Evolutionary conservation across 228 moss, liverwort and hornwort species (phyloP), one percentile per base, ranked within the genome.

Genomic region (Sphagnum magellanicum): DNA sequence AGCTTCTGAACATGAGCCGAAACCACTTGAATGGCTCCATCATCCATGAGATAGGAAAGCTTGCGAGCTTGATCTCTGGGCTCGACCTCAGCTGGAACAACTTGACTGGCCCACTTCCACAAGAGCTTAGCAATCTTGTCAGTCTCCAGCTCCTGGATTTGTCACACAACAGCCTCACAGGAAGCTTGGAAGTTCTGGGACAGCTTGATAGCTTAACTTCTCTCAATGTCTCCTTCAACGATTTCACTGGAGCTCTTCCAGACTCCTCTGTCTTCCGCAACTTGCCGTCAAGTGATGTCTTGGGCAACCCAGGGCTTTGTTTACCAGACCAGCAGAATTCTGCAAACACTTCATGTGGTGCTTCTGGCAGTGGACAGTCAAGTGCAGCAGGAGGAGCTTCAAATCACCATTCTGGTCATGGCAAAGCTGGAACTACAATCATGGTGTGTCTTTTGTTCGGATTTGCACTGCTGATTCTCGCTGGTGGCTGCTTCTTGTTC

Each of bases 71-170:
- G 4, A 78, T 85, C 8, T 78, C 81, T 6, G 84, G 84, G 13
- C 58, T 85, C 63, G 84, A 85, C 64, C 51, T 85, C 57, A 85
- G 84, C 70, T 78, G 70, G 70, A 85, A 85, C 67, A 17, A 63
- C 17, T 71, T 85, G 8, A 71, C 76, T 0, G 84, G 84, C 17
- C 0, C 59, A 14, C 81, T 85, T 5, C 81, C 84, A 4, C 5
- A 66, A 6, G 78, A 85, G 17, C 63, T 85, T 5, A 68, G 78
- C 1, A 64, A 75, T 32, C 78, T 85, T 16, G 68, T 85, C 66
- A 85, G 81, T 53, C 78, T 85, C 14, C 84, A 85, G 76, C 71
- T 81, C 5, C 64, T 85, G 50, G 84, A 85, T 72, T 72, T 85
- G 9, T 86, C 82, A 6, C 72, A 79, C 70, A 86, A 86, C 63